Percentiles rank a stretch among this genome's conserved stretches.
Evolutionary conservation across 176 grass and related monocot genomes (phyloP).

Genomic region (Thalia dealbata): DNA sequence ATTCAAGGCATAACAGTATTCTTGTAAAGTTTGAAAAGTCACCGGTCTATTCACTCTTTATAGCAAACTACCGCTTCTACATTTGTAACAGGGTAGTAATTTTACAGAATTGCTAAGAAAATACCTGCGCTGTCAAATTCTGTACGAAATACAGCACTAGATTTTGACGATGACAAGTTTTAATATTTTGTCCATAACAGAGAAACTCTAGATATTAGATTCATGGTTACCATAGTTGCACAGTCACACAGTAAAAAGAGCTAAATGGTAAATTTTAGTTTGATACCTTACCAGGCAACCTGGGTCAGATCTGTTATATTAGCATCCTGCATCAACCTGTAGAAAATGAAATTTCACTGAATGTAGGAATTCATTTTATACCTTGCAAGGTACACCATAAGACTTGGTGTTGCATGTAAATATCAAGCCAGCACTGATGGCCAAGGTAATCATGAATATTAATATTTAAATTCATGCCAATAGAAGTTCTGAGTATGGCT

Average conservation of each 20-base stretch:
- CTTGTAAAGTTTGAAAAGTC: not conserved
- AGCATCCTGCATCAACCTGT: conserved; percentile 88
- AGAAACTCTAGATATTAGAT: not conserved
- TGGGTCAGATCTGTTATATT: conserved; percentile 86
- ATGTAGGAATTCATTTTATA: not conserved
- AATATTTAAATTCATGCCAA: too few relatives aligned
- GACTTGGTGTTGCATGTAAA: too few relatives aligned
- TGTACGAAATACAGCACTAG: not conserved
- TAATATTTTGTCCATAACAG: not conserved
- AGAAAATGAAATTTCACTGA: not conserved
- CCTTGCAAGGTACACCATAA: not conserved
- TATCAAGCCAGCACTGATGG: too few relatives aligned
- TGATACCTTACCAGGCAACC: conserved; percentile 52
- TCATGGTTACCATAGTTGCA: too few relatives aligned
- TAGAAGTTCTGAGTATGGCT: too few relatives aligned
- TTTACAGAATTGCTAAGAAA: too few relatives aligned
- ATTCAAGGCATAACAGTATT: not conserved
- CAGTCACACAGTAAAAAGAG: too few relatives aligned
- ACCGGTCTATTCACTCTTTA: not conserved
- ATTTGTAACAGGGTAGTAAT: too few relatives aligned
- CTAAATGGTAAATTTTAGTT: too few relatives aligned
- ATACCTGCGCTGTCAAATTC: too few relatives aligned
- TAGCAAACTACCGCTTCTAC: too few relatives aligned
- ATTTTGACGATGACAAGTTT: not conserved
- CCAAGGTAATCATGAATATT: too few relatives aligned